Evolutionary conservation across 306 rosid species (phyloP), one percentile per base, ranked within the genome.

Genomic region (Dryas alaskensis): DNA sequence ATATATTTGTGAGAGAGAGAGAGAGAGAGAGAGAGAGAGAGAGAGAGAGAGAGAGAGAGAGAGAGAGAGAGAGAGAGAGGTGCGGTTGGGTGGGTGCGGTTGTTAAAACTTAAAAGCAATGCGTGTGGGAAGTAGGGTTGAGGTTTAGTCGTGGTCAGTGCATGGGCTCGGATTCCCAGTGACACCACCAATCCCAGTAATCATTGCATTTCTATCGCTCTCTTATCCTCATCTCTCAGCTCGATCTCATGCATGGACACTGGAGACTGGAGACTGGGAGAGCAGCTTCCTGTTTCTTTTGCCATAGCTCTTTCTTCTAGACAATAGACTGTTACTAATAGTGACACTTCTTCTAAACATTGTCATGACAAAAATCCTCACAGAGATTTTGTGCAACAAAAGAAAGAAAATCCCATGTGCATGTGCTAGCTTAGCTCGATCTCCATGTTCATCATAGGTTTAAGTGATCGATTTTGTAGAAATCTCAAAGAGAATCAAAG

Each of bases 131-230:
- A 76, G 78, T 80, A 83, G 84, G 83, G 57, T 76, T 73, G 78
- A 82, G 88, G 89, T 77, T 25, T 59, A 77, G 91, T 88, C 91
- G 78, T 78, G 84, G 66, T 88, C 90, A 83, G 79, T 73, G 86
- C 67, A 81, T 86, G 85, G 89, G 89, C 79, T 83, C 85, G 44
- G 79, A 67, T 65, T 70, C 82, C 83, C 76, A 68, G 60, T 71
- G 37, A 27, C 37, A 27, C 37, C 74, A 39, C 75, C 44, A 65
- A 75, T 83, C 73, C 47, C 8, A 17, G 73, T 85, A 76, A 85
- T 85, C 75, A 86, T 85, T 86, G 75, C 76, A 25, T 51, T 61
- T 49, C 60, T 19, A 64, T 57, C 52, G n/a, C 60, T 82, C 73
- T 47, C 77, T 81, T 82, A 77, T 85, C 83, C 54, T 89, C 40